Evolutionary conservation across 2,329 filamentous ascomycete genomes (phyloP).

Genomic region (Cytospora mali): DNA sequence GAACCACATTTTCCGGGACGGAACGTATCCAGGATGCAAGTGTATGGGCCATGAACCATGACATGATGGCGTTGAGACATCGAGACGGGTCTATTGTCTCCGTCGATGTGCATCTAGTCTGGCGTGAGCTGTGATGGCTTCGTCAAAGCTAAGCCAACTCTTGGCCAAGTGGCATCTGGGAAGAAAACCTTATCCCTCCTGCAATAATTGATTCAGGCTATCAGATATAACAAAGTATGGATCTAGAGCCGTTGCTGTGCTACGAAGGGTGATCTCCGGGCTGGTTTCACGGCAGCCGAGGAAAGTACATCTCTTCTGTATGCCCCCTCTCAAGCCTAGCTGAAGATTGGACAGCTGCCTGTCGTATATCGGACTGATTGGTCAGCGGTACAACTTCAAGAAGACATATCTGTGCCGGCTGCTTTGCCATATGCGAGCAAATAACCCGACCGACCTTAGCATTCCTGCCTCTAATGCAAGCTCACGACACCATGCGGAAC

Average conservation of each 20-base stretch:
- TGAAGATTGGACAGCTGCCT: background rate
- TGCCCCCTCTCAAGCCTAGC: background rate
- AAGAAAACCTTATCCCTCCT: background rate
- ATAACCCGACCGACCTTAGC: background rate
- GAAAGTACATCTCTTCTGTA: background rate
- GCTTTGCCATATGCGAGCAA: background rate
- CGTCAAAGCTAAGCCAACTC: constrained; percentile 6
- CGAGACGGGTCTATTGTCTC: constrained; percentile 6
- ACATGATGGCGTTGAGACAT: background rate
- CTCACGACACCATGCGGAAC: constrained; percentile 3
- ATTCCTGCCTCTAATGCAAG: background rate
- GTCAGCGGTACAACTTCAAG: background rate
- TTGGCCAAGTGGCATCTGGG: constrained; percentile 5
- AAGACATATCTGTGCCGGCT: background rate
- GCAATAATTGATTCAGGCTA: constrained; percentile 6
- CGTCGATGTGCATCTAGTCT: constrained; percentile 9
- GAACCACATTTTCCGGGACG: background rate
- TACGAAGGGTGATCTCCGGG: background rate
- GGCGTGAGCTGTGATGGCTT: constrained; percentile 5
- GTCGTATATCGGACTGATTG: background rate
- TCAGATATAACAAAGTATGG: constrained; percentile 7
- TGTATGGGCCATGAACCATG: background rate
- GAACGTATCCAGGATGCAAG: background rate
- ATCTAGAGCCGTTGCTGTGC: constrained; percentile 4
- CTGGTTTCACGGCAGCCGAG: constrained; percentile 24